Base-by-base conservation (phyloP, 139 green algal species). In the Asterochloris erici region DNA sequence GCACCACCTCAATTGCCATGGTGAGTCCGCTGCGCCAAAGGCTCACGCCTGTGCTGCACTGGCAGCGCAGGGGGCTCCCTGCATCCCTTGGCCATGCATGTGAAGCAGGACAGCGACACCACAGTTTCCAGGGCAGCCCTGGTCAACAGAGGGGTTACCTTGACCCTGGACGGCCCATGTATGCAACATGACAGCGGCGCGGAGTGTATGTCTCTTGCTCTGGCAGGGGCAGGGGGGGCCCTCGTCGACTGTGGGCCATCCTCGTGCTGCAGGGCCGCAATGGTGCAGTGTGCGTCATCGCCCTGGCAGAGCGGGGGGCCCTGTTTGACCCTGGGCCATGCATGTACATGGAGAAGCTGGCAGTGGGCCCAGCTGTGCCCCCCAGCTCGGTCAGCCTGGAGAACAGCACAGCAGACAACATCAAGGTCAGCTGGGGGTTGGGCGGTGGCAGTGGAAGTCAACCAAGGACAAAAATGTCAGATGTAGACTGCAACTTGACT, bases 241-340 rank as follows among this genome's bases (percentile, higher is more conserved):
- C 38, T 54, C 38, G 38, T 54, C 38, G 38, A 54, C 38, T 6
- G 38, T 71, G 21, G 21, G 66, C 66, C 66, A 2, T 71, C 2
- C 66, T 76, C 4, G 77, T 16, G 71, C 10, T 78, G 73, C 77
- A 87, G 80, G 89, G 85, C 63, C 77, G 85, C 14, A 81, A 87
- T 69, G 87, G 86, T 38, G 85, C 85, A 17, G 69, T 88, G 60
- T 89, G 85, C 21, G 90, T 96, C 1, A 95, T 97, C 78, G 94
- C 93, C 0, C 54, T 96, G n/a, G 93, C 93, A 10, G 88, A 93
- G 89, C 85, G 88, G 24, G 93, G 92, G 60, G 81, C 90, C 11
- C 81, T 96, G 70, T 95, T 93, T 75, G 89, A 96, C 86, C 94
- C 94, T 15, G 94, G 93, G 9, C 91, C 92, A 23, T 91, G 87